These are phyloP conservation scores for Cutaneotrichosporon cyanovorans DNA, from an alignment of 1,284 basidiomycete species.

Conservation along the genomic window DNA sequence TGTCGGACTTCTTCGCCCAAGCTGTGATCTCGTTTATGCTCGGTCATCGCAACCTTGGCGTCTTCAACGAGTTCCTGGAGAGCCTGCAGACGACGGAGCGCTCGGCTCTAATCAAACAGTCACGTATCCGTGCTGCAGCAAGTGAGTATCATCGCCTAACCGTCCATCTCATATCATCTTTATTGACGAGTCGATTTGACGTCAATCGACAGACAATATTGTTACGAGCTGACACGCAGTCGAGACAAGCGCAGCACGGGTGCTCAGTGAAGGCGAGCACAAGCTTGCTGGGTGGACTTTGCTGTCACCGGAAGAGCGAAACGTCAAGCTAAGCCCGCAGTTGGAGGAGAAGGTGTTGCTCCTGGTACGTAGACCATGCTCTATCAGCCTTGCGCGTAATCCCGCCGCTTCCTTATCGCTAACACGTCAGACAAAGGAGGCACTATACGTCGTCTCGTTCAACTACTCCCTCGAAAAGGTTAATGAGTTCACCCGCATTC, in stretches of 20 bases:
- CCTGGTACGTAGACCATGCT: too few relatives aligned
- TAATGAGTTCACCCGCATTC: constrained; percentile 78
- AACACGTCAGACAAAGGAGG: constrained; percentile 52
- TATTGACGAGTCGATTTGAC: too few relatives aligned
- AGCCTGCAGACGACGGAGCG: constrained; percentile 83
- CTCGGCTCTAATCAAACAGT: constrained; percentile 74
- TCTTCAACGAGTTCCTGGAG: constrained; percentile 84
- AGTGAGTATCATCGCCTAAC: constrained; percentile 43
- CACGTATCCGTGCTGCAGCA: constrained; percentile 78
- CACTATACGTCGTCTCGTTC: constrained; percentile 67
- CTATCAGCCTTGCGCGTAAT: too few relatives aligned
- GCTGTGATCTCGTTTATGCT: constrained; percentile 84
- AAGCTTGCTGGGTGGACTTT: constrained; percentile 84
- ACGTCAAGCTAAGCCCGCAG: constrained; percentile 61
- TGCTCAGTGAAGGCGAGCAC: constrained; percentile 71
- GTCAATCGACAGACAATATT: too few relatives aligned
- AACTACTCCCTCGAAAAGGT: constrained; percentile 88
- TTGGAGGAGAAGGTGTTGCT: constrained; percentile 91
- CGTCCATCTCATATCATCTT: too few relatives aligned
- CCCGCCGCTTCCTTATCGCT: background rate
- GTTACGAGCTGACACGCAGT: constrained; percentile 42
- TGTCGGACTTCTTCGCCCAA: constrained; percentile 93
- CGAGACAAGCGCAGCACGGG: constrained; percentile 71
- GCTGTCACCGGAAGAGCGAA: constrained; percentile 71
- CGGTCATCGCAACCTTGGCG: constrained; percentile 71